Base-by-base conservation (phyloP, 257 asterid species). In the Datura wrightii region DNA sequence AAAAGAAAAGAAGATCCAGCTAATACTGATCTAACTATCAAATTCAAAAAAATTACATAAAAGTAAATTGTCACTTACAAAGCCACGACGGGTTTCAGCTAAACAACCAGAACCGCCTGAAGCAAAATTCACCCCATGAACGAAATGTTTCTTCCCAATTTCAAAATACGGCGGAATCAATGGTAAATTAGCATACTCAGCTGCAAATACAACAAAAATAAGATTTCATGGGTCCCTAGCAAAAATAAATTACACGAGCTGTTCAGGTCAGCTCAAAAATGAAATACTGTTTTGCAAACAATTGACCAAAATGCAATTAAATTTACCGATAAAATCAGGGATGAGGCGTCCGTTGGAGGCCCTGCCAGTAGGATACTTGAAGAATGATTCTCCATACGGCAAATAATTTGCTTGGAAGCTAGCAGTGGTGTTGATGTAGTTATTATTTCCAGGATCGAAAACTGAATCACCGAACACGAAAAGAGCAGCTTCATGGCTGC, bases 381-480 rank as follows among this genome's bases (percentile, higher is more conserved):
- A 65, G 44, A 65, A 65, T 65, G 71, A 34, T 31, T 31, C 71
- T 14, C 71, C 71, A 65, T 65, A 65, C 10, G 44, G 71, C 6
- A 34, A 63, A 34, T 65, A 34, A 65, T 65, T 65, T 65, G 69
- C 69, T 62, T 62, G 69, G 39, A 24, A 62, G 39, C 7, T 4
- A 67, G 78, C 1, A 39, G 34, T 67, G 11, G 52, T 67, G 76
- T 67, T 67, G 52, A 67, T 67, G 13, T 67, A 67, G 4, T 39
- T 67, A 67, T 67, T 67, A 67, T 67, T 67, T 39, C 78, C 78
- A 67, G 78, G 78, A 67, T 67, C 78, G 1, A 67, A 67, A 7
- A 67, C 3, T 8, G 78, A 67, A 67, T 67, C 78, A 2, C 78
- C 52, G 19, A 67, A 67, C 52, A 67, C 52, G 50, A 37, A 67